Base-by-base conservation (phyloP, 139 green algal genomes). In the Closterium sp. region DNA sequence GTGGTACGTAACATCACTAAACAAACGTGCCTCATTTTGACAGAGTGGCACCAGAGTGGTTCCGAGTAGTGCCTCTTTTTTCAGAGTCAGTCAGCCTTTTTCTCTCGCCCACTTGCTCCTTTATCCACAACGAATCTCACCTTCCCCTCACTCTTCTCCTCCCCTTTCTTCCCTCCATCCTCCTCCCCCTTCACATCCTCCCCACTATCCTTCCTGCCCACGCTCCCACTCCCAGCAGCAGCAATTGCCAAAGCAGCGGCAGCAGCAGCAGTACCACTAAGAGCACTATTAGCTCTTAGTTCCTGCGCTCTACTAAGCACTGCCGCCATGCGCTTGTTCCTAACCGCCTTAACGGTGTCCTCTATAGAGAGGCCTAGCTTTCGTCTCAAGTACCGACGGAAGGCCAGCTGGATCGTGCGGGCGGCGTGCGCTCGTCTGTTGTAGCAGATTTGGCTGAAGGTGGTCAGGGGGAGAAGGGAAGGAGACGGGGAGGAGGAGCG, bases 61-160 rank as follows among this genome's bases (percentile, higher is more conserved):
- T 0, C 43, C n/a, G n/a, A 28, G 25, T 0, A 2, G 55, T 28
- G 2, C 4, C 4, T 0, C 16, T 28, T 76, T 28, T 76, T 28
- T 28, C 31, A 21, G 4, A 28, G 25, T 33, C 1, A 84, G 10
- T 55, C 86, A 1, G 25, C 23, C 25, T 84, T 31, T 89, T 55
- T 89, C 0, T 55, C 30, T 0, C 30, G n/a, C 0, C 86, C 86
- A 1, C 32, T 89, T 8, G 8, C 31, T 84, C 32, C 31, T 84
- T 33, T 55, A 89, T 55, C 32, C 9, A 87, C 33, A 87, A 19
- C 33, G 25, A 87, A 83, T 19, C 84, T 87, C 84, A 87, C 84
- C 33, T 83, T 87, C 33, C 33, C 33, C 30, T 55, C 32, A 21
- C 32, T 31, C 86, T 89, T 89, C 8, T 33, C n/a, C n/a, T n/a